Conservation (phyloP, 306 rosid genomes). For the Rosa multiflora region DNA sequence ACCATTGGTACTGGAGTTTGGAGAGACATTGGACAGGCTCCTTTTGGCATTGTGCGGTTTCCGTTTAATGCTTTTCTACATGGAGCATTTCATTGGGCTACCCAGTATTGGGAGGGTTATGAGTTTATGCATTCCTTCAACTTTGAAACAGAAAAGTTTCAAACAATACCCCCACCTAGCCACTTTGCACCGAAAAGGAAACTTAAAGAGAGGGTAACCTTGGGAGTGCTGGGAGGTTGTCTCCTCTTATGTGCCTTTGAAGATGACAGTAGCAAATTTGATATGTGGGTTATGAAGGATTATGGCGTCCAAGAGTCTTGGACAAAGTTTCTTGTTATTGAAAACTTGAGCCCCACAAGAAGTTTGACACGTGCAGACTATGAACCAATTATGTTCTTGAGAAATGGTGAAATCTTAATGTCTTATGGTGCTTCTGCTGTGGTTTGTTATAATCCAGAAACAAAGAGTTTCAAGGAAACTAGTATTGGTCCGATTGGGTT, state of each 20-base stretch:
- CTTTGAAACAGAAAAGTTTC: neutral
- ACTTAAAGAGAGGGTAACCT: neutral
- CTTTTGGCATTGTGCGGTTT: neutral
- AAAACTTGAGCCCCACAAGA: neutral
- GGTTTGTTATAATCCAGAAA: neutral
- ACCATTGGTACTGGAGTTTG: slow-evolving; percentile 4
- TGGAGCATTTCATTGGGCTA: slow-evolving; percentile 19
- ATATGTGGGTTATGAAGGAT: slow-evolving; percentile 22
- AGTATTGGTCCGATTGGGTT: neutral
- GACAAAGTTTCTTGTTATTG: neutral
- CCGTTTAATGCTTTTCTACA: neutral
- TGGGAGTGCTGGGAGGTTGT: slow-evolving; percentile 1
- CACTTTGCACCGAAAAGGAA: neutral
- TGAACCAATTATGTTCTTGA: slow-evolving; percentile 4
- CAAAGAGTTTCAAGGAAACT: neutral
- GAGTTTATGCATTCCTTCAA: neutral
- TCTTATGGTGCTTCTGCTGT: no score
- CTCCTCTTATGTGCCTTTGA: no score
- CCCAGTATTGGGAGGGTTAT: neutral
- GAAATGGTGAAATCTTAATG: slow-evolving; percentile 8
- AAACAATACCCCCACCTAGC: neutral
- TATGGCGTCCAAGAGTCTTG: slow-evolving; percentile 20
- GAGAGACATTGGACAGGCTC: slow-evolving; percentile 5
- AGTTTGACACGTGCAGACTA: neutral
- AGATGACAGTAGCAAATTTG: neutral